Evolutionary conservation across 371 early-diverging fungal species (phyloP).

Genomic region (Mortierella sp.): DNA sequence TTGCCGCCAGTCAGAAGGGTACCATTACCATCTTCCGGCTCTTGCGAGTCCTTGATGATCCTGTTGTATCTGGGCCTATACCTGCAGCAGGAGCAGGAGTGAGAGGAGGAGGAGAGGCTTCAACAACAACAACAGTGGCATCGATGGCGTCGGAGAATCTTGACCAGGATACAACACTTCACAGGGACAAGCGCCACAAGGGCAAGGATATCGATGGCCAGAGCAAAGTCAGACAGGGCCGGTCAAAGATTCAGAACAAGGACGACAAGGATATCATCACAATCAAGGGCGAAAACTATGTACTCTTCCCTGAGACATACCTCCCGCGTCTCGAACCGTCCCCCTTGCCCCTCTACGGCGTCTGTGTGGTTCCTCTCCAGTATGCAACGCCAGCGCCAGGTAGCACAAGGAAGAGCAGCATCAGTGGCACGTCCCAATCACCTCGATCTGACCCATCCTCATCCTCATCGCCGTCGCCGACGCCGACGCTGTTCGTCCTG

Average conservation of each 20-base stretch:
- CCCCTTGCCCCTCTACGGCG: slow-evolving; percentile 34
- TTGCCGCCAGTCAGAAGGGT: slow-evolving; percentile 56
- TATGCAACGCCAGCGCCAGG: background rate
- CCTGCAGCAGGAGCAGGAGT: background rate
- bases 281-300: slow-evolving; percentile 15
- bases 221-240: background rate
- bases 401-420: background rate
- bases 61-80: background rate
- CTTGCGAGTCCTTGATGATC: slow-evolving; percentile 35
- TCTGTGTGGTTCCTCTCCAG: slow-evolving; percentile 30
- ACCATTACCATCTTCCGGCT: slow-evolving; percentile 37
- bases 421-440: background rate
- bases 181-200: slow-evolving; percentile 3
- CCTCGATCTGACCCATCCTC: background rate
- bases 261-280: slow-evolving; percentile 4
- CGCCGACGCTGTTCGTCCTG: slow-evolving; percentile 28
- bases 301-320: slow-evolving; percentile 52
- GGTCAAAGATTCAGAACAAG: background rate
- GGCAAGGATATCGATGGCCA: background rate
- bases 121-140: background rate
- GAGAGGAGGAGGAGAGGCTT: background rate
- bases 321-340: slow-evolving; percentile 44
- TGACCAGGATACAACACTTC: background rate
- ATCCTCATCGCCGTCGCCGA: background rate
- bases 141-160: too few relatives aligned